Evolutionary conservation across 345 rosid genomes (phyloP), one percentile per base, ranked within the genome.

Genomic region (Pugionium dolabratum): DNA sequence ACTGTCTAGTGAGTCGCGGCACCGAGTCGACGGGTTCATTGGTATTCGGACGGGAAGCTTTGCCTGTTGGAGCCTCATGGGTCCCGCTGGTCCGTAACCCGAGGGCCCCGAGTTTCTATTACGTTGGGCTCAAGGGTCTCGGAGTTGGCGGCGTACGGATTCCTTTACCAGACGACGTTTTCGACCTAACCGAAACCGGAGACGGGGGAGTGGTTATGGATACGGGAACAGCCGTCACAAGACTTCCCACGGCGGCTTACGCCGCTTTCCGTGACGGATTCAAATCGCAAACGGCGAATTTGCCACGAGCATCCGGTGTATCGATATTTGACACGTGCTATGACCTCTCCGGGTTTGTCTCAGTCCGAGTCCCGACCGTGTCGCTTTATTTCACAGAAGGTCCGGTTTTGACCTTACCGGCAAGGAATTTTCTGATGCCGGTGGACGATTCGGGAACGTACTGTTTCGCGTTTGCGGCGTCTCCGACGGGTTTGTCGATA

Each of bases 251-350:
- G 9, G 49, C 5, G 0, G 97, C 96, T 9, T 94, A 94, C 60
- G 77, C 30, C 1, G 88, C 93, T 0, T 87, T 94, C 37, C 86
- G 99, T 0, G 87, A 90, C 27, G 84, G 82, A 0, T 94, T 94
- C 10, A 45, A 82, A 2, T 80, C 75, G 0, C 91, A 88, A 63
- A 86, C 99, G 0, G 69, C 75, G 0, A 90, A 90, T 81, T 85
- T 94, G 30, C 95, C 96, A 0, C 85, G 95, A 42, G 91, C 93
- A 7, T 70, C 91, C 2, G 83, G 81, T 1, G 84, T 84, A 34
- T 88, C 99, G 50, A 86, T 94, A 70, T 94, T 94, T 44, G 99
- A 94, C 78, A 94, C 99, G 3, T 94, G 99, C 52, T 94, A 82
- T 18, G 79, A 94, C 42, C 47, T 94, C 1, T 48, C 54, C 6